Conservation (phyloP, 768 basidiomycete genomes). For the Hygrocybe coccinea region DNA sequence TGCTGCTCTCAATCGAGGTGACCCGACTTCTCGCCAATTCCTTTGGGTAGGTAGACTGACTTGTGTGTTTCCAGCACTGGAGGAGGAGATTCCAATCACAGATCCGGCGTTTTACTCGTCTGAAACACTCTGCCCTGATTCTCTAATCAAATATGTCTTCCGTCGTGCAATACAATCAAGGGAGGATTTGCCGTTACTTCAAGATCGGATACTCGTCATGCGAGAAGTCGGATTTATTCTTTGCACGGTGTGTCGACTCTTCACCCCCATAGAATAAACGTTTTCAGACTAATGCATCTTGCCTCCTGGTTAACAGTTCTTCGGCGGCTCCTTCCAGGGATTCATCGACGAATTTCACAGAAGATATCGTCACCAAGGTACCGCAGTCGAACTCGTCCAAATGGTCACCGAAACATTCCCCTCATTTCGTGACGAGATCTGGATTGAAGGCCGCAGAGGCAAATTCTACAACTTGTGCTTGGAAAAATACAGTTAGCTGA, state of each 20-base stretch:
- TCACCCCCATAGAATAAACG: not conserved
- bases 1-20: constrained; percentile 79
- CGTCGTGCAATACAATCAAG: constrained; percentile 49
- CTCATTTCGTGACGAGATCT: constrained; percentile 67
- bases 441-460: constrained; percentile 58
- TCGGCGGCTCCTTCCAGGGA: constrained; percentile 64
- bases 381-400: constrained; percentile 68
- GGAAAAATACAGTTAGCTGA: not conserved
- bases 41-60: constrained; percentile 4
- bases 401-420: constrained; percentile 68
- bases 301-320: constrained; percentile 41
- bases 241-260: constrained; percentile 50
- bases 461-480: constrained; percentile 4
- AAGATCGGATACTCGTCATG: constrained; percentile 70
- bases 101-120: constrained; percentile 76
- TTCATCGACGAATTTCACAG: constrained; percentile 60
- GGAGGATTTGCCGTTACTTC: constrained; percentile 66
- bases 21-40: constrained; percentile 11
- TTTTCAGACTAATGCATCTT: not conserved
- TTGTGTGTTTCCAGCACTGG: constrained; percentile 48
- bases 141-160: constrained; percentile 64
- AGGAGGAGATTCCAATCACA: constrained; percentile 70
- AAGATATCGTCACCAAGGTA: constrained; percentile 49
- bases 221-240: constrained; percentile 72
- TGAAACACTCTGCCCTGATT: constrained; percentile 64